Base-by-base conservation (phyloP, 163 green algal genomes). In the Chlamydomonas reinhardtii region DNA sequence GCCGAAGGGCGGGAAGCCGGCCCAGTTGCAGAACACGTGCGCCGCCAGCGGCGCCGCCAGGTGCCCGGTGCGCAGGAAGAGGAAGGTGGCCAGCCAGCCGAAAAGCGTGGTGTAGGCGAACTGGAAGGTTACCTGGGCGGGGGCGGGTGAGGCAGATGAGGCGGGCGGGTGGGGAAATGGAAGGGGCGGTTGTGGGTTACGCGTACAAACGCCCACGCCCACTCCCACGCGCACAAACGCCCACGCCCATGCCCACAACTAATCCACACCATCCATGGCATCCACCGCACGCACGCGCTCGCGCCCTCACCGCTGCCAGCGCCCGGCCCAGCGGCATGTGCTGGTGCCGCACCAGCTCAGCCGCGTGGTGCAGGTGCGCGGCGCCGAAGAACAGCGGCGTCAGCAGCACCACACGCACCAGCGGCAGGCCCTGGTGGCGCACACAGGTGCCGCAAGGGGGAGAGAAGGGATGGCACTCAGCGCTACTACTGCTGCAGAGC, bases 101-200 rank as follows among this genome's bases (percentile, higher is more conserved):
- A 98, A 99, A 15, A 96, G 34, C 0, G 89, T 93, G 15, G 96
- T 99, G 91, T 97, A 98, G 2, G 31, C 31, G 37, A 97, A 89
- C 77, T 98, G 95, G 24, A 95, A 92, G 1, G 32, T 37, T 16
- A 95, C 92, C 92, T 95, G 91, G 31, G 29, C 2, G 29, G 6
- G 29, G 43, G 43, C 24, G 59, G 59, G 59, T 27, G 39, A 48
- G 39, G 39, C 39, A 48, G 5, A 5, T 14, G 39, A 8, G 39
- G 39, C 39, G 39, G 39, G 39, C 39, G 39, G 39, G 39, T n/a
- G n/a, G 39, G 39, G 39, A 14, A 48, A 48, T 48, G 8, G n/a
- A n/a, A n/a, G n/a, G n/a, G n/a, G n/a, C n/a, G n/a, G n/a, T n/a
- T n/a, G n/a, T n/a, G n/a, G n/a, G n/a, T n/a, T n/a, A n/a, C n/a